Conservation (phyloP, 1,139 yeast species). For the Hanseniaspora sp. region DNA sequence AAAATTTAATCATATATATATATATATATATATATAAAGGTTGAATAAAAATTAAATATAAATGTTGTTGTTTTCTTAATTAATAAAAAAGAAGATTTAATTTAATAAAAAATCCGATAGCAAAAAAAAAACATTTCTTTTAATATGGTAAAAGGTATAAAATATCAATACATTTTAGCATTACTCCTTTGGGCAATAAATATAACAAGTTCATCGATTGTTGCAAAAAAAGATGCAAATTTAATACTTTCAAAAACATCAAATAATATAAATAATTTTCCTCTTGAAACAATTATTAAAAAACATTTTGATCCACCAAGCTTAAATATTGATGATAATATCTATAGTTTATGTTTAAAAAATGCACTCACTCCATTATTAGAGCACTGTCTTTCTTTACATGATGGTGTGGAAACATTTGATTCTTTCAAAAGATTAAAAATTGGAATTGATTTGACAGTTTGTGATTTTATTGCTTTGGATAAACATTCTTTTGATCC, state of each 20-base stretch:
- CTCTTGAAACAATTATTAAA: background rate
- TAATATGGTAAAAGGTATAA: no score
- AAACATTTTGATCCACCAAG: background rate
- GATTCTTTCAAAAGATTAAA: background rate
- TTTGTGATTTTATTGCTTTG: constrained; percentile 4
- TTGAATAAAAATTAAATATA: no score
- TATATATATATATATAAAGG: no score
- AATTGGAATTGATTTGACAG: constrained; percentile 2
- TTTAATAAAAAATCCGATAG: no score
- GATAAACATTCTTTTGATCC: background rate
- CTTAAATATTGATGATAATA: background rate
- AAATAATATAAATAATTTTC: background rate
- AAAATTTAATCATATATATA: no score
- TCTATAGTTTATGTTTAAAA: background rate
- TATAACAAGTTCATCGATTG: background rate
- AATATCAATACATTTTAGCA: background rate
- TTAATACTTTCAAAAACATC: no score
- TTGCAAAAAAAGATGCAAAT: no score
- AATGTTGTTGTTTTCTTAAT: no score
- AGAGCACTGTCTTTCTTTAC: background rate
- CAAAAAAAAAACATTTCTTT: background rate
- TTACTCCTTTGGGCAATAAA: no score
- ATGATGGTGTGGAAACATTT: background rate
- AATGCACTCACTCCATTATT: background rate
- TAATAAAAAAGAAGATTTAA: no score